A percentile compares a stretch with the other conserved stretches of the same genome.
Conservation (phyloP, 805 yeast genomes). For the Candida ponderosae region DNA sequence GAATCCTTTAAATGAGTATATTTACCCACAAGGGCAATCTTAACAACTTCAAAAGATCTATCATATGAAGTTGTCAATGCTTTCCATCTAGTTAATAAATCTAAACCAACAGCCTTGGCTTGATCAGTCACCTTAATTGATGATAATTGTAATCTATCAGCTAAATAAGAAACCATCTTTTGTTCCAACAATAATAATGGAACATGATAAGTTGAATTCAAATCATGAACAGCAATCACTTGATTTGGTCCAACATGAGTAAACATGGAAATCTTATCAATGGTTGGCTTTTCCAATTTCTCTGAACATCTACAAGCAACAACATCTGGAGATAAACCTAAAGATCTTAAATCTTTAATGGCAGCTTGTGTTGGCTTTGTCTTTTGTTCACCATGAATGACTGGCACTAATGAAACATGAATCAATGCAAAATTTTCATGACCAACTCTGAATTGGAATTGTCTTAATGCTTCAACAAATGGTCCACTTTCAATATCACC, state of each 20-base stretch:
- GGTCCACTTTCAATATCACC: conserved; percentile 99
- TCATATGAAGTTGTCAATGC: conserved; percentile 74
- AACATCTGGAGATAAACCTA: conserved; percentile 93
- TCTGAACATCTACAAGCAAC: conserved; percentile 96
- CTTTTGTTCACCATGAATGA: conserved; percentile 97
- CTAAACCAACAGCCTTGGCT: conserved; percentile 57
- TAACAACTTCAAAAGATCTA: conserved; percentile 75
- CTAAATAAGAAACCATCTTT: conserved; percentile 66
- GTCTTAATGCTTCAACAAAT: conserved; percentile 97
- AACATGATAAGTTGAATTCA: conserved; percentile 94
- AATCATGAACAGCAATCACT: conserved; percentile 94
- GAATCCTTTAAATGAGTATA: conserved; percentile 94
- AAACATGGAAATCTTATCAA: conserved; percentile 95
- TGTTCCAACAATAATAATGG: conserved; percentile 88
- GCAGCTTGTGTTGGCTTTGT: conserved; percentile 99
- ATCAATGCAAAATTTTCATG: conserved; percentile 88
- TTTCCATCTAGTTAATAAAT: conserved; percentile 72
- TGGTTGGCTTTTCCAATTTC: conserved; percentile 73
- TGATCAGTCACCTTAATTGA: conserved; percentile 37
- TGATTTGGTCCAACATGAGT: conserved; percentile 99
- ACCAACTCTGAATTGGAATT: conserved; percentile 97
- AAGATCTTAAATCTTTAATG: conserved; percentile 88
- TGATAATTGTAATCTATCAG: conserved; percentile 56
- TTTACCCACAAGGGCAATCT: conserved; percentile 95
- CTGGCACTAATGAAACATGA: conserved; percentile 96